phyloP scores from a whole-genome alignment of 1,139 yeast genomes.

The Pichia sp. region DNA sequence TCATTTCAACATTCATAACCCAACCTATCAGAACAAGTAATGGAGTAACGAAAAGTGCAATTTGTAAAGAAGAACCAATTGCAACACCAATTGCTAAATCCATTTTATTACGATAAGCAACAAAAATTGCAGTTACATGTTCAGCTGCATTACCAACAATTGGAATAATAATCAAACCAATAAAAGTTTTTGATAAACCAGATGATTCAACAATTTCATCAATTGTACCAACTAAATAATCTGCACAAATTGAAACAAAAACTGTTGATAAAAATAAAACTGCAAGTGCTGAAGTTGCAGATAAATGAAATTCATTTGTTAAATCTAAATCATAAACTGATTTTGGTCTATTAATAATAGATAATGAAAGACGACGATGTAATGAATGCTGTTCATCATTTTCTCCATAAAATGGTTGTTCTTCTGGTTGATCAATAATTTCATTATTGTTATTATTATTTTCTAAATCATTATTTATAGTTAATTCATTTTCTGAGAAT shows the following conservation, averaged over 20 bases:
- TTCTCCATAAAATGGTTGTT: slow-evolving; percentile 4
- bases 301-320: slow-evolving; percentile 32
- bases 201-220: slow-evolving; percentile 79
- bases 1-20: slow-evolving; percentile 87
- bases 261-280: slow-evolving; percentile 61
- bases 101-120: slow-evolving; percentile 95
- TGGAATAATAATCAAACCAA: slow-evolving; percentile 89
- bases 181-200: slow-evolving; percentile 89
- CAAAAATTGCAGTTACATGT: slow-evolving; percentile 92
- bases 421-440: background rate
- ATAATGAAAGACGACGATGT: slow-evolving; percentile 17
- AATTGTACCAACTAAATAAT: slow-evolving; percentile 85
- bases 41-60: slow-evolving; percentile 91
- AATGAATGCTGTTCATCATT: background rate
- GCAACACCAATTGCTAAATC: slow-evolving; percentile 97
- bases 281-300: slow-evolving; percentile 37
- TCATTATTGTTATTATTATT: background rate
- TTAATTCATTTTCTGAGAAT: slow-evolving; percentile 37
- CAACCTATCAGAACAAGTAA: slow-evolving; percentile 91
- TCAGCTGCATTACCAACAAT: slow-evolving; percentile 99
- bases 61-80: slow-evolving; percentile 93
- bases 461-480: background rate
- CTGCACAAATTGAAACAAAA: slow-evolving; percentile 89
- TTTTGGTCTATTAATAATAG: slow-evolving; percentile 25
- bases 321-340: slow-evolving; percentile 22